Evolutionary conservation across 1,284 basidiomycete genomes (phyloP), one percentile per base, ranked within the genome.

Genomic region (Neotropicomus parvogracilis): DNA sequence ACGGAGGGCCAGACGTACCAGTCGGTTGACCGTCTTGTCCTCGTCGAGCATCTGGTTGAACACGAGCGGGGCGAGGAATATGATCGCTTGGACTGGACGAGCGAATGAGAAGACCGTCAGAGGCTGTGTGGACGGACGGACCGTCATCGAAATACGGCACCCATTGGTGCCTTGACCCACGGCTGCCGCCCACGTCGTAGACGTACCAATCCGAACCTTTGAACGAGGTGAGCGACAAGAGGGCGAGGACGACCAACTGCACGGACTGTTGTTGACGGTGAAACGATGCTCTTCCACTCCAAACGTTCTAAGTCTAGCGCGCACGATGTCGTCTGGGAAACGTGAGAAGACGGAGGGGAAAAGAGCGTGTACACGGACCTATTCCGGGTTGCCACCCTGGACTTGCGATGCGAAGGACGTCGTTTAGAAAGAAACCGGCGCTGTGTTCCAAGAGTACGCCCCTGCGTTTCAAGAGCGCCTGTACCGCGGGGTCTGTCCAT

Each of bases 401-500:
- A 4, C 64, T 64, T 0, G 77, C 74, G n/a, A 87, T 79, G 20
- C 84, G 74, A 41, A 70, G 66, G 13, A 82, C 68, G 49, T 87
- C 85, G 55, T 83, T 72, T 65, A 87, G 66, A 59, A 87, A 88
- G 63, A 88, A 88, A 17, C 85, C 85, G 9, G 83, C 74, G 19
- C 71, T 71, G 33, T 80, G 71, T 51, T 82, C 77, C 58, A 87
- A 60, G 21, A 70, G 61, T 2, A 85, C 60, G 4, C 73, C 70
- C 39, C 72, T 70, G 48, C 70, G 69, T 21, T 62, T 62, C 44
- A 88, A 59, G 51, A 84, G 69, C 19, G 74, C 72, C 50, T 71
- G 72, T 0, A 86, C 73, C 2, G 68, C 69, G 1, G 68, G 54
- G 50, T 86, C 80, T 17, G 70, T 68, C 85, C 85, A 88, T 6